Evolutionary conservation across 495 filamentous ascomycete species (phyloP), one percentile per base, ranked within the genome.

Genomic region (Tetracladium setigerum): DNA sequence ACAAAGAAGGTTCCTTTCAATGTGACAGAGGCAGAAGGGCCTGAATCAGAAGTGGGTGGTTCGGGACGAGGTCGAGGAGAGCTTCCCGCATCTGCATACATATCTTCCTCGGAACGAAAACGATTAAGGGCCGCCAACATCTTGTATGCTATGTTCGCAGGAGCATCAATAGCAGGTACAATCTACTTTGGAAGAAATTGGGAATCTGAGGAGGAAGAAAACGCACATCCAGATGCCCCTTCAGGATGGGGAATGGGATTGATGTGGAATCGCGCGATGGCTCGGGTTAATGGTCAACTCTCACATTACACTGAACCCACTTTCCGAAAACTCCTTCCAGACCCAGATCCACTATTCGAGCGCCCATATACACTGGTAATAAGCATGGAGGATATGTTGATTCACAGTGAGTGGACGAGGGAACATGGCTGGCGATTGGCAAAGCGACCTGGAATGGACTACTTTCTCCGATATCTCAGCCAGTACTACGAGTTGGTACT

Each of bases 401-500:
- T 98, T 30, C 91, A 96, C 66, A 89, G 83, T 62, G 86, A 95
- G 57, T 98, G 92, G 92, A 79, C 79, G 16, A 78, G 89, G 41
- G 84, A 97, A 56, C 85, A 96, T 56, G 92, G 92, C 22, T 98
- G 92, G 91, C 81, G 91, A 47, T 78, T 91, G 54, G 92, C 92
- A 35, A 98, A 98, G 69, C 80, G 92, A 30, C 92, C 92, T 22
- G 92, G 92, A 34, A 75, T 95, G 38, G 92, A 98, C 68, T 98
- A 98, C 71, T 97, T 98, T 71, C 65, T 98, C 44, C 87, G 85
- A 59, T 98, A 98, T 62, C 74, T 98, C 33, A 89, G 83, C 66
- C 88, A 95, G 62, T 96, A 97, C 72, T 98, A 95, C 65, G 92
- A 98, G 63, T 73, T 98, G 17, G 94, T 96, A 32, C 77, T 98